phyloP scores from a whole-genome alignment of 2,329 filamentous ascomycete species.

The Hypoxylon sp. region DNA sequence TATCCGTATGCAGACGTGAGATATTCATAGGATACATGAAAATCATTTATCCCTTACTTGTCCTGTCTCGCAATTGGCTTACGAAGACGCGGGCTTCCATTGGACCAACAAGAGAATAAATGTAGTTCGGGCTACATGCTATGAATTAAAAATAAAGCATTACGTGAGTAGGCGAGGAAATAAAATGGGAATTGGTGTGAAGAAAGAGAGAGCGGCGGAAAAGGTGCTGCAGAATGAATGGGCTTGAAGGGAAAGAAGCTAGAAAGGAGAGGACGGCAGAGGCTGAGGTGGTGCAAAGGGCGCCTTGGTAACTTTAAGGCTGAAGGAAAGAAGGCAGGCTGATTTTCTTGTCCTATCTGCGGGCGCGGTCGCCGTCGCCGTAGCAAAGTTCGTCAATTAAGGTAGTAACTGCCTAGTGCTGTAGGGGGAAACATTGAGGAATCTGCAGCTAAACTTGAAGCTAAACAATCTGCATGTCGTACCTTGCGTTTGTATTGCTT shows the following conservation, averaged over 20 bases:
- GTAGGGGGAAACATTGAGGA: conserved; percentile 16
- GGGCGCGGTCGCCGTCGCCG: conserved; percentile 3
- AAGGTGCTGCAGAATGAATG: conserved; percentile 19
- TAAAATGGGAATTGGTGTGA: conserved; percentile 5
- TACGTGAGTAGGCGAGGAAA: conserved; percentile 5
- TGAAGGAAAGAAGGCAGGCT: conserved; percentile 25
- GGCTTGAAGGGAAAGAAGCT: conserved; percentile 12
- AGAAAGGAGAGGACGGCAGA: conserved; percentile 17
- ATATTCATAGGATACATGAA: conserved; percentile 11
- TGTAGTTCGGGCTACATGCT: conserved; percentile 19
- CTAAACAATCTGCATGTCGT: conserved; percentile 37
- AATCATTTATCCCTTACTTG: conserved; percentile 33
- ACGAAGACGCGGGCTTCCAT: conserved; percentile 33
- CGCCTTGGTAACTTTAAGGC: conserved; percentile 38
- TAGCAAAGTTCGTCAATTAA: conserved; percentile 34
- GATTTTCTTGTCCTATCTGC: conserved; percentile 11
- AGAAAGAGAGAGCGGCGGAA: conserved; percentile 12
- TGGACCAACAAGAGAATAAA: conserved; percentile 23
- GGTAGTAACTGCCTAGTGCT: conserved; percentile 23
- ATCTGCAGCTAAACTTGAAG: conserved; percentile 39
- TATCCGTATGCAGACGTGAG: conserved; percentile 38
- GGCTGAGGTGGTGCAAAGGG: conserved; percentile 25
- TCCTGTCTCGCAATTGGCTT: conserved; percentile 25
- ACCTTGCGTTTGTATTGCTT: conserved; percentile 44
- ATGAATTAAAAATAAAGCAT: conserved; percentile 13